phyloP scores from a whole-genome alignment of 2,329 filamentous ascomycete species.

The Aureobasidium pullulans region DNA sequence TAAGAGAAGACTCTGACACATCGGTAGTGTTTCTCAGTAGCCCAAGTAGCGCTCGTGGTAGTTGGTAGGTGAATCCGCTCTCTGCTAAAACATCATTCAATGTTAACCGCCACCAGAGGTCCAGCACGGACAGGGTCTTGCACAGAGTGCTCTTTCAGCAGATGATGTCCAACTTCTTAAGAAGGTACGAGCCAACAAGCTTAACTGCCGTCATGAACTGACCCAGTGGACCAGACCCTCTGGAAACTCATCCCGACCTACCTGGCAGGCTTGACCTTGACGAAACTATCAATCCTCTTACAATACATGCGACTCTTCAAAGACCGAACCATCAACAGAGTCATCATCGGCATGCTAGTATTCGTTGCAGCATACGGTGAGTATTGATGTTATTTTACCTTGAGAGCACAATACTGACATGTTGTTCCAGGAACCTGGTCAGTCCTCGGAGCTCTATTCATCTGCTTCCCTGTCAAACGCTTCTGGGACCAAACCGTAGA shows the following conservation, averaged over 20 bases:
- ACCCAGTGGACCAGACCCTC: not conserved
- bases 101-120: not conserved
- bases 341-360: slow-evolving; percentile 23
- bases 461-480: slow-evolving; percentile 24
- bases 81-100: not conserved
- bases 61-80: not conserved
- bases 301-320: slow-evolving; percentile 43
- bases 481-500: slow-evolving; percentile 23
- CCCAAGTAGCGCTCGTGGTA: not conserved
- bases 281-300: slow-evolving; percentile 40
- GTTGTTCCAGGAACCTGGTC: slow-evolving; percentile 18
- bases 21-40: slow-evolving; percentile 1
- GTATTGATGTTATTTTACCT: not conserved
- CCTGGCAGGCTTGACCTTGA: slow-evolving; percentile 30
- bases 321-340: slow-evolving; percentile 29
- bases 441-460: slow-evolving; percentile 27
- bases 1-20: not conserved
- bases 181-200: not conserved
- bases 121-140: not conserved
- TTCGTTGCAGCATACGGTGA: slow-evolving; percentile 25
- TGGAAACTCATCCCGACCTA: slow-evolving; percentile 32
- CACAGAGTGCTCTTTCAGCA: not conserved
- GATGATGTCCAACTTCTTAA: not conserved
- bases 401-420: not conserved
- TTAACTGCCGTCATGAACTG: not conserved